Conservation (phyloP, 345 rosid species). For the Excoecaria agallocha region DNA sequence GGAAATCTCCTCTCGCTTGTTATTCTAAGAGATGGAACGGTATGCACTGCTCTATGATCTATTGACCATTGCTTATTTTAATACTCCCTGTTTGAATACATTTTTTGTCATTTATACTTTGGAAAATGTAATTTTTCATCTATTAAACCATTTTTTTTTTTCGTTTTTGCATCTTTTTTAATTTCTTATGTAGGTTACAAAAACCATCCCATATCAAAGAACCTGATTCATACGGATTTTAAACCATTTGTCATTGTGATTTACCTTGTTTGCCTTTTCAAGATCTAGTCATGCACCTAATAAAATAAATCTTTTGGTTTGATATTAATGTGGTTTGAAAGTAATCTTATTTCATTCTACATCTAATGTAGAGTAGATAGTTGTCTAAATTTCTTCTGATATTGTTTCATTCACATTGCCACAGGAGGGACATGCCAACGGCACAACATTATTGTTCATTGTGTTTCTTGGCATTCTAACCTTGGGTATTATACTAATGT, state of each 20-base stretch:
- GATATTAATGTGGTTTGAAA: background rate
- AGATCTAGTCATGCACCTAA: background rate
- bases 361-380: background rate
- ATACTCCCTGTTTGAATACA: background rate
- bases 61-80: background rate
- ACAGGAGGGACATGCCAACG: constrained; percentile 71
- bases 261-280: background rate
- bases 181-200: background rate
- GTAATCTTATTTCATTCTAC: background rate
- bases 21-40: constrained; percentile 57
- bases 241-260: background rate
- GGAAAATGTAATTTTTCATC: background rate
- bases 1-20: constrained; percentile 87
- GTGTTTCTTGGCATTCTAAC: constrained; percentile 76
- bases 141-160: background rate
- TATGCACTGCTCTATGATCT: constrained; percentile 27
- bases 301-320: background rate
- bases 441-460: constrained; percentile 66
- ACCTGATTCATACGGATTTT: background rate
- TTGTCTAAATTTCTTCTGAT: constrained; percentile 2
- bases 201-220: background rate
- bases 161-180: background rate
- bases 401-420: constrained; percentile 18
- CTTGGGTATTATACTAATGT: constrained; percentile 71
- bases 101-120: background rate